These are phyloP conservation scores for Stephania yunnanensis DNA, from an alignment of 164 flowering plant species.

Conservation along the genomic window DNA sequence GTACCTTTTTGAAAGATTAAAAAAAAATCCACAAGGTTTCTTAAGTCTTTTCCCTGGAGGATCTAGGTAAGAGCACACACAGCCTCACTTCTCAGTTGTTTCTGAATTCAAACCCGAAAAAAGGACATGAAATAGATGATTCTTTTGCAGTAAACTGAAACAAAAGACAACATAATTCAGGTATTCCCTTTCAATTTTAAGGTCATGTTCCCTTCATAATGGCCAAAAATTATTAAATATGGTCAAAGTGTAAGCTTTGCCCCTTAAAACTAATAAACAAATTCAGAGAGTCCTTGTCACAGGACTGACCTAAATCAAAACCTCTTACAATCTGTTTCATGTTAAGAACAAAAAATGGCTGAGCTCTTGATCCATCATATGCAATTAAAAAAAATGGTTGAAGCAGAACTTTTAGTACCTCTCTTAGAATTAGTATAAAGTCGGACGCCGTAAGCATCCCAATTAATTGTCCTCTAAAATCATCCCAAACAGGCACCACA, in stretches of 20 bases:
- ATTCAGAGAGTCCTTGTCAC: not conserved
- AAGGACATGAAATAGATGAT: no score
- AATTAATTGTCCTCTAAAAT: slow-evolving; percentile 49
- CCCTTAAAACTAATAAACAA: not conserved
- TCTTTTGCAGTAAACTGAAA: not conserved
- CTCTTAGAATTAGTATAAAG: slow-evolving; percentile 70
- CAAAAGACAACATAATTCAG: not conserved
- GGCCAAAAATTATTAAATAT: not conserved
- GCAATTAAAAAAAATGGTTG: not conserved
- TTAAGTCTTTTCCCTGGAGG: no score
- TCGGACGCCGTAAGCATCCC: slow-evolving; percentile 80
- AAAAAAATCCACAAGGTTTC: no score
- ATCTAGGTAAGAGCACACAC: no score
- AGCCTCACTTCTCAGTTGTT: no score
- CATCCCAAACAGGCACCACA: slow-evolving; percentile 77
- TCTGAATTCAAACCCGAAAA: no score
- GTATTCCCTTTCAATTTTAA: not conserved
- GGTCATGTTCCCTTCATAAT: not conserved
- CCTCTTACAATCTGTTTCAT: not conserved
- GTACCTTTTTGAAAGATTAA: not conserved
- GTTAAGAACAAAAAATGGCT: not conserved
- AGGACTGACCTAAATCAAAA: not conserved
- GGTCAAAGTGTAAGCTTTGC: not conserved
- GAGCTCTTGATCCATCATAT: not conserved
- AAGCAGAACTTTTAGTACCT: slow-evolving; percentile 36